A percentile compares a stretch with the other conserved stretches of the same genome.
phyloP scores from a whole-genome alignment of 495 filamentous ascomycete species.

The Chlorociboria aeruginascens region DNA sequence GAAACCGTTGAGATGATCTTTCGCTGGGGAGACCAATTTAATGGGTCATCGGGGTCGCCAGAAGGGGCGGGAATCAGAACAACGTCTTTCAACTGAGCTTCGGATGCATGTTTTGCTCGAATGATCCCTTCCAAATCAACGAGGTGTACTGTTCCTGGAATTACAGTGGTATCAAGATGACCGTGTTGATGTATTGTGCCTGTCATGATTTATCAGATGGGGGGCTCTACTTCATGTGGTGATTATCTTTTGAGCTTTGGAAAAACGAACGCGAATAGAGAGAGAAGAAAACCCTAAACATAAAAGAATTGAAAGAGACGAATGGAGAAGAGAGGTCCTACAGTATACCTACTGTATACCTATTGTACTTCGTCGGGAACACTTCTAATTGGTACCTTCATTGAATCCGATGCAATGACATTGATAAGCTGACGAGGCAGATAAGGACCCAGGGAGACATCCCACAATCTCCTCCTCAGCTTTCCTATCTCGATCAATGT shows the following conservation, averaged over 20 bases:
- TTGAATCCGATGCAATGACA: neutral
- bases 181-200: neutral
- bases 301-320: too few species aligned
- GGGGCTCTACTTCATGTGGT: too few species aligned
- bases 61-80: constrained; percentile 49
- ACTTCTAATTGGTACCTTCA: neutral
- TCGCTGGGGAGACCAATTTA: constrained; percentile 47
- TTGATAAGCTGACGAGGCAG: neutral
- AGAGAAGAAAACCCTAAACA: too few species aligned
- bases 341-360: too few species aligned
- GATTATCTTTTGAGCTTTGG: too few species aligned
- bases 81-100: constrained; percentile 28
- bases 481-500: neutral
- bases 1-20: constrained; percentile 26
- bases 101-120: constrained; percentile 27
- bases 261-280: too few species aligned
- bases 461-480: neutral
- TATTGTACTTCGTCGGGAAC: too few species aligned
- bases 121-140: constrained; percentile 22
- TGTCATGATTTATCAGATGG: neutral
- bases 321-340: too few species aligned
- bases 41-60: constrained; percentile 44
- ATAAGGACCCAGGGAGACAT: neutral
- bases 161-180: constrained; percentile 3
- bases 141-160: constrained; percentile 23